Base-by-base conservation (phyloP, 2,329 filamentous ascomycete species). In the Aspergillus amoenus region DNA sequence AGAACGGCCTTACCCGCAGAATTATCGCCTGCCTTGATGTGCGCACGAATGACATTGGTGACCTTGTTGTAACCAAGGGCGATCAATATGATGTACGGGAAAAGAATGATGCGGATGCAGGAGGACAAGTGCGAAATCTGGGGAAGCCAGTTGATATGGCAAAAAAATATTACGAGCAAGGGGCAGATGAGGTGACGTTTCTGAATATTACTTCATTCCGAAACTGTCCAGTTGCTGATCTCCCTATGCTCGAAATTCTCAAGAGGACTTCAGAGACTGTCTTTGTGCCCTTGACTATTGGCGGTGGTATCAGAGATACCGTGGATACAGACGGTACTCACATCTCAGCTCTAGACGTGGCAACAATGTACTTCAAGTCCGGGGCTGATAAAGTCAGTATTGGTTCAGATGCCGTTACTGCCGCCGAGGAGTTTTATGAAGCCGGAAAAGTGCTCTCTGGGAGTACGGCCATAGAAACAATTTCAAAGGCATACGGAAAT, bases 81-180 rank as follows among this genome's bases (percentile, higher is more conserved):
- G 94, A 99, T 76, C 93, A 97, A 75, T 99, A 99, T 78, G 94
- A 99, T 69, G 94, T 99, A 6, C 90, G 94, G 32, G 94, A 97
- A 70, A 97, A 97, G 76, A 80, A 81, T 21, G 81, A 78, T 13
- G 80, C 81, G 56, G 81, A 84, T 54, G 79, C 67, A 24, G 78
- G 78, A 48, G 80, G 83, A 18, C 74, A 84, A 64, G 93, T 99
- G 37, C 87, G 94, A 62, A 99, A 99, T 74, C 82, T 99, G 3
- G 94, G 94, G 63, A 99, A 99, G 76, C 94, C 94, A 2, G 93
- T 99, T 48, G 92, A 96, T 63, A 90, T 99, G 84, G 94, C 94
- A 8, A 86, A 86, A 75, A 87, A 85, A 68, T 99, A 99, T 81
- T 99, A 97, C 80, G 88, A 95, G 70, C 91, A 96, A 77, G 94